phyloP scores from a whole-genome alignment of 768 basidiomycete species.

The Leccinum disarticulatum region DNA sequence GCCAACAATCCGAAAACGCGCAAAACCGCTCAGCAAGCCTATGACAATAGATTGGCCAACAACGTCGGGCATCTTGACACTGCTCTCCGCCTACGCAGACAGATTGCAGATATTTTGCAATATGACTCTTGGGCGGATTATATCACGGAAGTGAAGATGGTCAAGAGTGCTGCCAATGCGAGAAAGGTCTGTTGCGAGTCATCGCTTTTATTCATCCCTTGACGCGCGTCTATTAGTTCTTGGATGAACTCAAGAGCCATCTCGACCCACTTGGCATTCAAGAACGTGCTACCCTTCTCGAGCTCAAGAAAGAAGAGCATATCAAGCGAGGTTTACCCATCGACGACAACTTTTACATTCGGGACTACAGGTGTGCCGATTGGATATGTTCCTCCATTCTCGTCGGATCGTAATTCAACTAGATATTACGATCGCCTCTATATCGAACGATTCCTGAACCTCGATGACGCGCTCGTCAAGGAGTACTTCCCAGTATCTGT shows the following conservation, averaged over 20 bases:
- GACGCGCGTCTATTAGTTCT: constrained; percentile 49
- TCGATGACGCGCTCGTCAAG: constrained; percentile 76
- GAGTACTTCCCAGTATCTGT: constrained; percentile 85
- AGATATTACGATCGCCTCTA: constrained; percentile 35
- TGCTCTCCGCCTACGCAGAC: constrained; percentile 66
- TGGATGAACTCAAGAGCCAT: constrained; percentile 72
- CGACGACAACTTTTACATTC: constrained; percentile 74
- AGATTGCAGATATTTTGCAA: constrained; percentile 64
- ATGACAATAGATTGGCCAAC: constrained; percentile 63
- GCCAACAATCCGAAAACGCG: constrained; percentile 72
- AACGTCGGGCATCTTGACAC: constrained; percentile 73
- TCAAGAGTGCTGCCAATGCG: constrained; percentile 65
- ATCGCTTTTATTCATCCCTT: neutral
- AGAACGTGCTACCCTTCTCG: constrained; percentile 66
- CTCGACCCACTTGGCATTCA: constrained; percentile 69
- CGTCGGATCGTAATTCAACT: no score
- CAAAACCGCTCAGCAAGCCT: constrained; percentile 59
- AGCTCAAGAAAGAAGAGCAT: constrained; percentile 75
- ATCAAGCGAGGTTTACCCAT: constrained; percentile 20
- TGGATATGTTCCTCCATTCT: neutral
- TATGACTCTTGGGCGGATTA: constrained; percentile 87
- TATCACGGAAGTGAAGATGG: constrained; percentile 83
- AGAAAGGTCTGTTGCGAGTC: constrained; percentile 42
- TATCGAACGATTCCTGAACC: constrained; percentile 59
- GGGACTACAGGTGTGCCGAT: constrained; percentile 70